A percentile compares a stretch with the other conserved stretches of the same genome.
These are phyloP conservation scores for Fomitiporia mediterranea DNA, from an alignment of 1,284 basidiomycete genomes.

Conservation along the genomic window DNA sequence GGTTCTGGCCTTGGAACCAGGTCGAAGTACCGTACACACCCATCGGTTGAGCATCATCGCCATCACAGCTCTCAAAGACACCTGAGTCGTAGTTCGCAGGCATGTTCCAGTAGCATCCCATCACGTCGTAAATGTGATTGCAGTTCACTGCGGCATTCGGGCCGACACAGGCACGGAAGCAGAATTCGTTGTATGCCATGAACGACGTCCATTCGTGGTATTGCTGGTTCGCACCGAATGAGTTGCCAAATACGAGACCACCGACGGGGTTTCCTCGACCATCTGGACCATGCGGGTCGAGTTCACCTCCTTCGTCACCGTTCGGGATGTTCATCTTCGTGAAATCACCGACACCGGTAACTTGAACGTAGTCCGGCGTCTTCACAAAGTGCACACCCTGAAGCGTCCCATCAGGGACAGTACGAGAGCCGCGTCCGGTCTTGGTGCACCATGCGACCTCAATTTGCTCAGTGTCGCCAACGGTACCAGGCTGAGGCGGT, in stretches of 20 bases:
- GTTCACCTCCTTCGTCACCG: constrained; percentile 36
- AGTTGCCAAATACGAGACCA: constrained; percentile 56
- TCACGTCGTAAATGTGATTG: constrained; percentile 38
- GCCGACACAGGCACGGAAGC: constrained; percentile 58
- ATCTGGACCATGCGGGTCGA: constrained; percentile 32
- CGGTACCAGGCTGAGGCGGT: constrained; percentile 33
- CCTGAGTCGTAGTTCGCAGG: constrained; percentile 49
- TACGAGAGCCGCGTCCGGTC: constrained; percentile 41
- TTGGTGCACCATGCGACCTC: constrained; percentile 51
- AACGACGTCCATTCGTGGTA: constrained; percentile 35
- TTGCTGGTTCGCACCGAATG: constrained; percentile 30
- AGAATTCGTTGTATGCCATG: constrained; percentile 53
- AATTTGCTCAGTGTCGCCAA: constrained; percentile 45
- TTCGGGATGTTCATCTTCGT: constrained; percentile 27
- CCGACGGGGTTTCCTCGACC: constrained; percentile 53
- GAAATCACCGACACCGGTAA: constrained; percentile 31
- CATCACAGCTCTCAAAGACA: constrained; percentile 48
- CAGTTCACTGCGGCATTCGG: constrained; percentile 52
- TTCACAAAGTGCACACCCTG: constrained; percentile 42
- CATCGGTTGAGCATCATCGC: constrained; percentile 48
- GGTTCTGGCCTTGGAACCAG: constrained; percentile 49
- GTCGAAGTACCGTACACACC: constrained; percentile 59
- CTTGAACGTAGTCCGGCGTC: constrained; percentile 44
- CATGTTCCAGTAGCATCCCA: constrained; percentile 51
- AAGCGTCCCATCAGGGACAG: constrained; percentile 43